Evolutionary conservation across 2,329 filamentous ascomycete genomes (phyloP).

Genomic region (Pyrenophora graminea): DNA sequence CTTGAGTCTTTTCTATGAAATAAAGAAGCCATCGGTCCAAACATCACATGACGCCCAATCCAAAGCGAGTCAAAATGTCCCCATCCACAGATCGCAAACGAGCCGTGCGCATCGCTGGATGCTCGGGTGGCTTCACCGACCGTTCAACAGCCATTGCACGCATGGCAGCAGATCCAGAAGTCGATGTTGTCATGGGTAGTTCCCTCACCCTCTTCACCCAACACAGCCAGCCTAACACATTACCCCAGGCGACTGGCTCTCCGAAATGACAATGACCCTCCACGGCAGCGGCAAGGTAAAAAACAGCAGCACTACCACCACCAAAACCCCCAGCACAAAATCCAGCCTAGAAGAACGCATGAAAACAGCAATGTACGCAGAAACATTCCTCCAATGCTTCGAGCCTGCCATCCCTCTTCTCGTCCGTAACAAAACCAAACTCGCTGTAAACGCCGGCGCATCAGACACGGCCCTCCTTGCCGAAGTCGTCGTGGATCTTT

Average conservation of each 20-base stretch:
- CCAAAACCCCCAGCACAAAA: constrained; percentile 35
- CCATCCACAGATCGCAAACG: constrained; percentile 25
- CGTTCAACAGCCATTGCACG: constrained; percentile 43
- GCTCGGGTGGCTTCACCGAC: constrained; percentile 48
- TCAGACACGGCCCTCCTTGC: constrained; percentile 53
- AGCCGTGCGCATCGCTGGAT: constrained; percentile 39
- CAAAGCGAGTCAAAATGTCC: constrained; percentile 18
- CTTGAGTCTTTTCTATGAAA: background rate
- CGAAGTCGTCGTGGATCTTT: constrained; percentile 17
- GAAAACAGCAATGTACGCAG: constrained; percentile 33
- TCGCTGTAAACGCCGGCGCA: constrained; percentile 60
- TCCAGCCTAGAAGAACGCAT: constrained; percentile 44
- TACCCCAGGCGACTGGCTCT: constrained; percentile 30
- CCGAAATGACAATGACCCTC: constrained; percentile 37
- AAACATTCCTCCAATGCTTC: constrained; percentile 56
- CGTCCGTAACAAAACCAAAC: constrained; percentile 40
- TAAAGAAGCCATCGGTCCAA: background rate
- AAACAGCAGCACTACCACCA: constrained; percentile 42
- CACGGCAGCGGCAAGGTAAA: constrained; percentile 41
- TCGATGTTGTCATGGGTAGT: constrained; percentile 33
- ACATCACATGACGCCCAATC: background rate
- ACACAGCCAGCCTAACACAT: background rate
- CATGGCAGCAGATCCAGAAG: constrained; percentile 34
- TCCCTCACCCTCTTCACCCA: background rate
- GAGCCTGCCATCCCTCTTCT: constrained; percentile 29